Conservation (phyloP, 2,329 filamentous ascomycete species). For the Amylocarpus encephaloides region DNA sequence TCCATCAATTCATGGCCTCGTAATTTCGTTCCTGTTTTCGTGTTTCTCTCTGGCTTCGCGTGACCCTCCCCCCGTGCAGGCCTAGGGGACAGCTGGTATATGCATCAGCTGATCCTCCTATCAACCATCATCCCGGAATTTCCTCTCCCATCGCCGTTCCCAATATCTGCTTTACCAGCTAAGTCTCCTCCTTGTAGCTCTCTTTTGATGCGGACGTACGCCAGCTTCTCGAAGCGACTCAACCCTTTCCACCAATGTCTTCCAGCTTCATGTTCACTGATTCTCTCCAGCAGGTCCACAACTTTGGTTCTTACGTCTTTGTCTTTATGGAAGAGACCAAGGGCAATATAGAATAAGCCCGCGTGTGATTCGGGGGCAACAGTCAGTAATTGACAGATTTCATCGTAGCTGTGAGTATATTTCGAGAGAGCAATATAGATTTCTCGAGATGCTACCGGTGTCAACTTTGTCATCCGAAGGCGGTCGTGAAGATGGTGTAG, state of each 20-base stretch:
- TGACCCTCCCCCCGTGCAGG: neutral
- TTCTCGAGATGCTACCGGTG: conserved; percentile 67
- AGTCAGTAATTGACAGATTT: conserved; percentile 76
- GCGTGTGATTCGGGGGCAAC: conserved; percentile 81
- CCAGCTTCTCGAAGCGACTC: conserved; percentile 82
- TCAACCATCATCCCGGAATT: conserved; percentile 33
- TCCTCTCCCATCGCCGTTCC: conserved; percentile 17
- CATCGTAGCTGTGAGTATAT: conserved; percentile 72
- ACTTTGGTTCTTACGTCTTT: conserved; percentile 70
- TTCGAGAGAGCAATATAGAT: conserved; percentile 78
- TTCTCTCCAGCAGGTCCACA: conserved; percentile 72
- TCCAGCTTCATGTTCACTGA: conserved; percentile 82
- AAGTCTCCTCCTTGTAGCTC: conserved; percentile 45
- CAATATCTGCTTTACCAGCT: conserved; percentile 34
- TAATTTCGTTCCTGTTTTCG: conserved; percentile 13
- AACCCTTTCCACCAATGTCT: conserved; percentile 87
- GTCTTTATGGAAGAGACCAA: conserved; percentile 88
- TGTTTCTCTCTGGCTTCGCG: neutral
- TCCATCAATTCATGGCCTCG: conserved; percentile 18
- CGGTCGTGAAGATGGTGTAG: conserved; percentile 90
- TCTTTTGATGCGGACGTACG: conserved; percentile 71
- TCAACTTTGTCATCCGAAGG: conserved; percentile 73
- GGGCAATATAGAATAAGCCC: conserved; percentile 82
- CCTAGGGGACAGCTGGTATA: neutral
- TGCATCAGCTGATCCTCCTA: conserved; percentile 43